phyloP scores from a whole-genome alignment of 257 asterid species.

The Marsdenia floribunda region DNA sequence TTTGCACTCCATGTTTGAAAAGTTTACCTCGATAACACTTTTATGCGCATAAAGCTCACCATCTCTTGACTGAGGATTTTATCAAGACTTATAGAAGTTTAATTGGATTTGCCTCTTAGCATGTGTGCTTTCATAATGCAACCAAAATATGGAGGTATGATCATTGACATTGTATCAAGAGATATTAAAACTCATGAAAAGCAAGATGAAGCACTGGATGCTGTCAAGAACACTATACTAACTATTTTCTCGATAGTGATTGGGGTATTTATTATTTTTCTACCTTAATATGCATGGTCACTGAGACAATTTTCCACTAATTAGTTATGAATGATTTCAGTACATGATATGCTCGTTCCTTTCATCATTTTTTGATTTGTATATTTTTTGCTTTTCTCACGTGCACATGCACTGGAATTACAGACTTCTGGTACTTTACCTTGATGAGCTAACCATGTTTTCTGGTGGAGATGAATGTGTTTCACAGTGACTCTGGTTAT shows the following conservation, averaged over 20 bases:
- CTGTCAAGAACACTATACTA: conserved; percentile 35
- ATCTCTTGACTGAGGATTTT: background rate
- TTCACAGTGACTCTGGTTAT: background rate
- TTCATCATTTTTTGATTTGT: background rate
- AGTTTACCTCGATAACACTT: background rate
- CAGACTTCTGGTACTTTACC: background rate
- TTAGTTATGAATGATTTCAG: background rate
- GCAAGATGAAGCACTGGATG: conserved; percentile 34
- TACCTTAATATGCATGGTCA: background rate
- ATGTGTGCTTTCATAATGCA: conserved; percentile 15
- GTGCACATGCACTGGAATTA: background rate
- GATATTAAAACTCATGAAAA: conserved; percentile 27
- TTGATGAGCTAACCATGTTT: background rate
- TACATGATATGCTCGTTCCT: background rate
- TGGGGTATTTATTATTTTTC: conserved; percentile 25
- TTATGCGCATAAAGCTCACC: background rate
- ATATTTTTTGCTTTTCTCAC: background rate
- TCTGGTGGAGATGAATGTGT: background rate
- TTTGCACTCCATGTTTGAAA: background rate
- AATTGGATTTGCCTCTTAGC: conserved; percentile 1
- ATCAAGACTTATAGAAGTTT: background rate
- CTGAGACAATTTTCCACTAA: background rate
- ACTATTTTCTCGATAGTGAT: conserved; percentile 29
- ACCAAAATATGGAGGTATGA: conserved; percentile 48
- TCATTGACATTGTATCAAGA: conserved; percentile 45